These are phyloP conservation scores for Scenedesmus sp. DNA, from an alignment of 163 green algal species.

Conservation along the genomic window DNA sequence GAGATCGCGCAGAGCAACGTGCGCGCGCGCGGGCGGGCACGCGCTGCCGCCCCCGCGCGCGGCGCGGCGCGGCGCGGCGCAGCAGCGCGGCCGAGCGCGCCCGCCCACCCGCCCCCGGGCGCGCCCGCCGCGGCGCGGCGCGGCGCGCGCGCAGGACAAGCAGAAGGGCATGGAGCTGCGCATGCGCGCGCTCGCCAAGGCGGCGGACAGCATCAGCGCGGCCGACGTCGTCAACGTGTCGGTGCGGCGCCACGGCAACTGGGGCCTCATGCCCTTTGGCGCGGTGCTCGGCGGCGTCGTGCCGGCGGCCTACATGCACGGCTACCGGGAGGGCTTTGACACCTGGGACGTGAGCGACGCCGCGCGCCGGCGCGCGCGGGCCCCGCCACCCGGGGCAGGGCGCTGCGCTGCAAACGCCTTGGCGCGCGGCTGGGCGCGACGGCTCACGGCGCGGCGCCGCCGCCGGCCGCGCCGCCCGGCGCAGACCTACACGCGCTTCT, in stretches of 20 bases:
- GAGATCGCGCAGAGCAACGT: conserved; percentile 45
- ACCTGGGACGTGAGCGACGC: conserved; percentile 15
- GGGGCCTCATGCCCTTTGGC: conserved; percentile 85
- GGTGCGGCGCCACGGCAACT: conserved; percentile 87
- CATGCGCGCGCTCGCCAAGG: conserved; percentile 85
- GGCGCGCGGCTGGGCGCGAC: no score
- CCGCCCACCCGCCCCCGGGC: no score
- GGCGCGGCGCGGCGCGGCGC: no score
- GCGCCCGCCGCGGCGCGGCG: no score
- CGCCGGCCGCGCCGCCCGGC: conserved; percentile 18
- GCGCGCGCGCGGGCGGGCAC: no score
- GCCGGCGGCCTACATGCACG: conserved; percentile 83
- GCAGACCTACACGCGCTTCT: conserved; percentile 77
- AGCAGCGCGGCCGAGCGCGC: no score
- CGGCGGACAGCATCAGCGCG: conserved; percentile 81
- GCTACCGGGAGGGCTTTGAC: conserved; percentile 57
- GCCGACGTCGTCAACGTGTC: conserved; percentile 84
- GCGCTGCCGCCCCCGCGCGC: not conserved
- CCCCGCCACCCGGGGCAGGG: no score
- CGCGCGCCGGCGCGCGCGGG: no score
- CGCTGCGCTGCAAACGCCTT: no score
- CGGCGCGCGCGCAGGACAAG: no score
- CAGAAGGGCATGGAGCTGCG: no score
- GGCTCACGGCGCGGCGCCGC: no score
- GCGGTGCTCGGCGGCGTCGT: conserved; percentile 77